Evolutionary conservation across 768 basidiomycete species (phyloP).

Genomic region (Boletus subcaerulescens): DNA sequence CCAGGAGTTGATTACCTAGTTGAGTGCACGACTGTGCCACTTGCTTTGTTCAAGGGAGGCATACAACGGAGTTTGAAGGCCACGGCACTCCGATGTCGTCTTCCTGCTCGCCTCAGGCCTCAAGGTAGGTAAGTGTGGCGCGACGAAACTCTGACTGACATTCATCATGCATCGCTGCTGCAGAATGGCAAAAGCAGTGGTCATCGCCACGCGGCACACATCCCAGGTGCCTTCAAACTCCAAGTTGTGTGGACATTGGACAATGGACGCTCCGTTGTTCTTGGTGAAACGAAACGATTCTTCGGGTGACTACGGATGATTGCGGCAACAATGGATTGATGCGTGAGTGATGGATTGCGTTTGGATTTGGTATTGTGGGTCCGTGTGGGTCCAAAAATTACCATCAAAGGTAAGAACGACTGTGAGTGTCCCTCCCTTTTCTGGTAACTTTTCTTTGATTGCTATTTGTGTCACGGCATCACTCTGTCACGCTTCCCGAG

Average conservation of each 20-base stretch:
- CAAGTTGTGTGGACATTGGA: not conserved
- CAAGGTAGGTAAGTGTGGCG: no score
- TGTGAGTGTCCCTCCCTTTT: constrained; percentile 4
- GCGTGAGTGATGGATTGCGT: constrained; percentile 30
- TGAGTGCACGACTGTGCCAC: no score
- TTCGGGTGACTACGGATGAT: not conserved
- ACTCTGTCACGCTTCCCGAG: constrained; percentile 22
- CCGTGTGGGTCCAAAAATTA: constrained; percentile 31
- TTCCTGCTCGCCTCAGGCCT: no score
- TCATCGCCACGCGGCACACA: not conserved
- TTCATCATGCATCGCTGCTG: not conserved
- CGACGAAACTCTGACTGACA: no score
- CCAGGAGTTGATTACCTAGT: no score
- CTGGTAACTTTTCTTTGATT: constrained; percentile 28
- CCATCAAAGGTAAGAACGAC: constrained; percentile 18
- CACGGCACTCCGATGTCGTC: no score
- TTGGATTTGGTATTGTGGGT: constrained; percentile 14
- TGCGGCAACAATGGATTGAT: not conserved
- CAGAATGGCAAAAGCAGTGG: not conserved
- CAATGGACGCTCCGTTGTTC: not conserved
- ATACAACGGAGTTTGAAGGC: no score
- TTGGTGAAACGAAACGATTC: no score
- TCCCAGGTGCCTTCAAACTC: no score
- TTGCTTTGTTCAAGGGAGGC: no score
- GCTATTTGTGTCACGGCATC: constrained; percentile 30